Percentiles rank a stretch among this genome's conserved stretches.
These are phyloP conservation scores for Saccharomyces cerevisiae DNA, from an alignment of 805 yeast genomes.

Conservation along the genomic window DNA sequence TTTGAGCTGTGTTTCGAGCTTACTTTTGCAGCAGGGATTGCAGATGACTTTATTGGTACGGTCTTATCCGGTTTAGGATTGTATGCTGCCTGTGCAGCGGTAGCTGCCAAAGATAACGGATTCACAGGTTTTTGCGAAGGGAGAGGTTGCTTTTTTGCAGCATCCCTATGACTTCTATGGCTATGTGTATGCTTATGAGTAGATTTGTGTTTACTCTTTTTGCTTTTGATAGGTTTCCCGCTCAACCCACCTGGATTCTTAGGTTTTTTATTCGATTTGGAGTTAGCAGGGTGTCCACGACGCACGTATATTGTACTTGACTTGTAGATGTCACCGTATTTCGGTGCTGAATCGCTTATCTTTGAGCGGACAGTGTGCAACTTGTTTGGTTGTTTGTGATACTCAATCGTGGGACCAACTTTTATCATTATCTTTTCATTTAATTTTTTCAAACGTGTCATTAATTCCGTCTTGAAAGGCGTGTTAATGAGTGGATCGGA, in stretches of 20 bases:
- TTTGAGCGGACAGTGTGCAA: conserved; percentile 64
- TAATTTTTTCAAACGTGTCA: conserved; percentile 60
- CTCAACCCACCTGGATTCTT: conserved; percentile 35
- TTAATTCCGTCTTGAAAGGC: conserved; percentile 80
- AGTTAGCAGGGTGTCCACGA: conserved; percentile 66
- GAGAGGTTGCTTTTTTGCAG: neutral
- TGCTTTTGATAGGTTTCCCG: neutral
- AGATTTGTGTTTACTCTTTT: neutral
- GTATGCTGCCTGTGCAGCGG: conserved; percentile 34
- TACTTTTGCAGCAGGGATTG: conserved; percentile 32
- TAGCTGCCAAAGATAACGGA: conserved; percentile 29
- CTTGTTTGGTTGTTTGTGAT: conserved; percentile 87
- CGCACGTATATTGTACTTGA: conserved; percentile 79
- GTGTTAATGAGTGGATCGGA: conserved; percentile 80
- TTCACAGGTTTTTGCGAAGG: neutral
- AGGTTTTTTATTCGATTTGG: conserved; percentile 70
- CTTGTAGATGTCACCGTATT: conserved; percentile 67
- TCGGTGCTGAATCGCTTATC: conserved; percentile 55
- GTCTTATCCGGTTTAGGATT: conserved; percentile 13
- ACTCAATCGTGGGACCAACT: conserved; percentile 65
- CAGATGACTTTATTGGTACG: conserved; percentile 24
- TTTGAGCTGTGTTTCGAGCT: conserved; percentile 11
- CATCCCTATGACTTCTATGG: neutral
- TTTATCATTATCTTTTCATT: conserved; percentile 51
- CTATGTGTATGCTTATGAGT: neutral